Evolutionary conservation across 2,329 filamentous ascomycete genomes (phyloP), one percentile per base, ranked within the genome.

Genomic region (Cytospora mali): DNA sequence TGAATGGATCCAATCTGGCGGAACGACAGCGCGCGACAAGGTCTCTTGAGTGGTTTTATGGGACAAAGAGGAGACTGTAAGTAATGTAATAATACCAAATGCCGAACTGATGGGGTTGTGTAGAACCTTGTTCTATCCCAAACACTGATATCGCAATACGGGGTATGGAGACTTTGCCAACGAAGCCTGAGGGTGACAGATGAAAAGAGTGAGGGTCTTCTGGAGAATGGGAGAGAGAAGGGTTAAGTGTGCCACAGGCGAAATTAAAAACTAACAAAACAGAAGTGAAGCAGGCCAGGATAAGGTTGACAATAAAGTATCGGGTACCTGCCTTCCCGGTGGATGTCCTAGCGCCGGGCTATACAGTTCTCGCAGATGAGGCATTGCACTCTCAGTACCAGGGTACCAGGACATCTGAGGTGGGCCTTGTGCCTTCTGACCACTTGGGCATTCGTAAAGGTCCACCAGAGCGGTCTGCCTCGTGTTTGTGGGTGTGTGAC

Each of bases 141-240:
- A 61, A 64, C 62, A 64, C 35, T 64, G 62, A 61, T 62, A 59
- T 58, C 31, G 61, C 48, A 70, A 68, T 57, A 63, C 66, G 68
- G 55, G 69, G 68, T 67, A 56, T 23, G 64, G 66, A 76, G 80
- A 82, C 81, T 84, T 79, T 84, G 81, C 81, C 81, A 84, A 83
- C 81, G 81, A 84, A 83, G 81, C 72, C 76, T 73, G 72, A 71
- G 68, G 66, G 69, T 66, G 55, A 64, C 61, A 63, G 62, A 64
- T 39, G 61, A 66, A 50, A 61, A 49, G 62, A 59, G 64, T 64
- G 65, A 52, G 62, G 64, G 61, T 66, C 53, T 54, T 58, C 53
- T 51, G 49, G 61, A 61, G 57, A 31, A 58, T 51, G 58, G 35
- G 55, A 53, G 57, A 23, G 50, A 53, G 53, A 65, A 67, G 64